Conservation (phyloP, 352 stramenopile species). For the Peronospora belbahrii region DNA sequence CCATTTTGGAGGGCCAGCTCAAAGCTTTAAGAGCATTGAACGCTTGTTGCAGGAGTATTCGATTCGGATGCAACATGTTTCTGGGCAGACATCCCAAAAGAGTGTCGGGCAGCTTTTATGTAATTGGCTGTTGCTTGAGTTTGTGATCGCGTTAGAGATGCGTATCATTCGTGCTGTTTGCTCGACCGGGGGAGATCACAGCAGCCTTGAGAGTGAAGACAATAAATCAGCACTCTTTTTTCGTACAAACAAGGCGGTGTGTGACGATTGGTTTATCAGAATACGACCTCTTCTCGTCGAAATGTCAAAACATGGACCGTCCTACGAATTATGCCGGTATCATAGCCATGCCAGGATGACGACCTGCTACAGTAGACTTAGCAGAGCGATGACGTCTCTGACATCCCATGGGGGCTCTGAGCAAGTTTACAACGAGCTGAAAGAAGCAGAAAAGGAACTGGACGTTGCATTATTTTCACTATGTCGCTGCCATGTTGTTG, state of each 20-base stretch:
- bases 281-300: conserved; percentile 48
- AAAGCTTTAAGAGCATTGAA: conserved; percentile 76
- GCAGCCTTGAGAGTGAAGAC: conserved; percentile 34
- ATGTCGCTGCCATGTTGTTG: conserved; percentile 34
- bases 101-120: conserved; percentile 10
- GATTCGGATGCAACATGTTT: conserved; percentile 2
- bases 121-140: conserved; percentile 45
- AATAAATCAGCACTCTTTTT: conserved; percentile 48
- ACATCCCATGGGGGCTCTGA: conserved; percentile 7
- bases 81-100: not conserved
- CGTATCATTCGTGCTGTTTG: conserved; percentile 31
- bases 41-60: conserved; percentile 41
- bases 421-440: conserved; percentile 23
- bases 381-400: conserved; percentile 19
- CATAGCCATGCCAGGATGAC: conserved; percentile 39
- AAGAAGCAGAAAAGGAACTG: conserved; percentile 30
- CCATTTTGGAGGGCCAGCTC: conserved; percentile 60
- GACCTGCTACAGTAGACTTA: conserved; percentile 31
- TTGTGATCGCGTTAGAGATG: conserved; percentile 45
- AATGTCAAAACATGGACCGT: conserved; percentile 25
- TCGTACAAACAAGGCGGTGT: conserved; percentile 56
- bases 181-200: conserved; percentile 11
- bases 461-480: conserved; percentile 40
- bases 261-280: conserved; percentile 60
- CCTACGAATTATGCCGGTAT: conserved; percentile 31